These are phyloP conservation scores for Serendipita sp. DNA, from an alignment of 768 basidiomycete genomes.

Conservation along the genomic window DNA sequence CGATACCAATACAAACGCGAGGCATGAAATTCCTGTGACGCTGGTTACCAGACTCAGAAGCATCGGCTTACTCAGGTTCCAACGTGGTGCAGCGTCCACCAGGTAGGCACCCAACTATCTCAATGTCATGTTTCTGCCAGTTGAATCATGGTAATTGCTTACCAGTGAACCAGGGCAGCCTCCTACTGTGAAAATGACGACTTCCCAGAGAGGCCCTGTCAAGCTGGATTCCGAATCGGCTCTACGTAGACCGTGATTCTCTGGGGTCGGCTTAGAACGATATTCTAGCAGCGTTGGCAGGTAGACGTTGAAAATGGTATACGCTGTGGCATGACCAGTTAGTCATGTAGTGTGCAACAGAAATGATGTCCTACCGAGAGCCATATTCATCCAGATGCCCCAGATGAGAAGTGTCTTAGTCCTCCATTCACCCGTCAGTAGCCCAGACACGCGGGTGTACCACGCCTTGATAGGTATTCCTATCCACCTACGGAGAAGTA, in stretches of 20 bases:
- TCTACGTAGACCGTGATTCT: conserved; percentile 8
- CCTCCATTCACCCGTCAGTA: conserved; percentile 62
- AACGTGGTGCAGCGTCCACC: conserved; percentile 41
- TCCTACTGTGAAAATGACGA: conserved; percentile 71
- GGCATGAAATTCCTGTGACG: conserved; percentile 57
- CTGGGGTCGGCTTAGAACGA: conserved; percentile 18
- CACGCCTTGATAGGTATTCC: conserved; percentile 49
- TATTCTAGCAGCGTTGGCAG: conserved; percentile 75
- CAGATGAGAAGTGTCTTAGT: conserved; percentile 67
- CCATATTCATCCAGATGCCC: conserved; percentile 60
- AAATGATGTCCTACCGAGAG: conserved; percentile 39
- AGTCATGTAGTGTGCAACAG: background rate
- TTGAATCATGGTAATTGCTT: conserved; percentile 15
- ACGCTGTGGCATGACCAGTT: conserved; percentile 32
- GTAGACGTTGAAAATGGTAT: conserved; percentile 88
- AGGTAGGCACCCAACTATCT: conserved; percentile 70
- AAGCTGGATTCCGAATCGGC: conserved; percentile 18
- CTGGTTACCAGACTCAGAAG: conserved; percentile 66
- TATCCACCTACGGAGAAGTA: conserved; percentile 35
- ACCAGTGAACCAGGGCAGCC: conserved; percentile 77
- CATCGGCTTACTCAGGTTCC: conserved; percentile 37
- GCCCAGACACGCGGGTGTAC: conserved; percentile 49
- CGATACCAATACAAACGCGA: conserved; percentile 47
- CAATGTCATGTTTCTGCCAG: background rate
- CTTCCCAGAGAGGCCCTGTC: conserved; percentile 61